phyloP scores from a whole-genome alignment of 768 basidiomycete genomes.

The Hypholoma sublateritium region DNA sequence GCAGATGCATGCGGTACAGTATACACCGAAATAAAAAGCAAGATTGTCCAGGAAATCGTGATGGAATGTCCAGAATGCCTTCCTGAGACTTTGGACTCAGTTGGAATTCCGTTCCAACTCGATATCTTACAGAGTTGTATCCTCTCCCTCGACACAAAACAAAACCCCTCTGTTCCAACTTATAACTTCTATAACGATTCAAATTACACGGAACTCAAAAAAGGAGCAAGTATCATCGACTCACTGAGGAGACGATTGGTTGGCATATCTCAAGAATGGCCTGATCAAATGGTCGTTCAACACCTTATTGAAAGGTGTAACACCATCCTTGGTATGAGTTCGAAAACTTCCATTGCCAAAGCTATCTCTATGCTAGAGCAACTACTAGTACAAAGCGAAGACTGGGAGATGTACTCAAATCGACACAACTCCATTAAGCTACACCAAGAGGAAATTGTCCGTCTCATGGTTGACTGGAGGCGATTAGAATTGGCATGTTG shows the following conservation, averaged over 20 bases:
- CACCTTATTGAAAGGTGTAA: constrained; percentile 76
- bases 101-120: constrained; percentile 53
- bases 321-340: constrained; percentile 55
- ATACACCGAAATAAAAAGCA: constrained; percentile 35
- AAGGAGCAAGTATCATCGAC: constrained; percentile 50
- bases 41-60: constrained; percentile 33
- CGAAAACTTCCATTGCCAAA: constrained; percentile 77
- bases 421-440: constrained; percentile 76
- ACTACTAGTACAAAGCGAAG: constrained; percentile 81
- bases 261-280: constrained; percentile 76
- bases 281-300: constrained; percentile 96
- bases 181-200: constrained; percentile 82
- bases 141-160: constrained; percentile 10
- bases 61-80: constrained; percentile 27
- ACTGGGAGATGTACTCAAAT: constrained; percentile 98
- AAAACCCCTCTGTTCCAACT: constrained; percentile 15
- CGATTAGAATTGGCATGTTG: constrained; percentile 87
- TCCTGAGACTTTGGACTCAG: constrained; percentile 46
- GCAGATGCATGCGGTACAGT: not conserved
- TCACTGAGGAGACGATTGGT: constrained; percentile 54
- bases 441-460: constrained; percentile 64
- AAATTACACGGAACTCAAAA: constrained; percentile 72
- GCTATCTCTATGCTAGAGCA: constrained; percentile 83
- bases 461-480: constrained; percentile 86
- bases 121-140: constrained; percentile 40